phyloP scores from a whole-genome alignment of 2,329 filamentous ascomycete genomes.

The Colletotrichum orchidophilum region DNA sequence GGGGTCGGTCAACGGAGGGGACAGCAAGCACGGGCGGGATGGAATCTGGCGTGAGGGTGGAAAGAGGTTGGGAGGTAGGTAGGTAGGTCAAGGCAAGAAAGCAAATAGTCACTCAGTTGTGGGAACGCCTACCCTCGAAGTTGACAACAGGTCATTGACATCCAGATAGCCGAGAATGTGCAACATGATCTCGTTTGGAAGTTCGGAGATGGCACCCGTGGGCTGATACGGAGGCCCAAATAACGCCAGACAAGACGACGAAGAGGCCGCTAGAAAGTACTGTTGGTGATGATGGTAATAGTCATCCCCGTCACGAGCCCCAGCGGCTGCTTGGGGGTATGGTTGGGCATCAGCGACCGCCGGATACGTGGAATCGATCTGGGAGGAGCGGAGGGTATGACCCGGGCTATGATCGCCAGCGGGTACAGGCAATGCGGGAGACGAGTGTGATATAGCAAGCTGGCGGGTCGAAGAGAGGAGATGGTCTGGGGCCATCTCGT shows the following conservation, averaged over 20 bases:
- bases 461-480: constrained; percentile 46
- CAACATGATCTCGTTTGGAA: constrained; percentile 67
- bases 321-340: neutral
- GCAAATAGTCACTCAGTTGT: neutral
- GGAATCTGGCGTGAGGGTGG: neutral
- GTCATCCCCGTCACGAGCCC: neutral
- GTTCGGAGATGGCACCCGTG: constrained; percentile 35
- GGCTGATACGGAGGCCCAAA: constrained; percentile 3
- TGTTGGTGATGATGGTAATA: neutral
- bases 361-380: constrained; percentile 29
- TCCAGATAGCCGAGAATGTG: constrained; percentile 66
- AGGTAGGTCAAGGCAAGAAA: neutral
- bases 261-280: neutral
- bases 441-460: constrained; percentile 38
- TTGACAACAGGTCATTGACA: constrained; percentile 63
- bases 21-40: neutral
- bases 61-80: neutral
- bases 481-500: constrained; percentile 41
- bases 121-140: constrained; percentile 61
- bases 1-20: neutral
- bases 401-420: constrained; percentile 17
- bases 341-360: constrained; percentile 44
- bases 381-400: constrained; percentile 36
- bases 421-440: neutral
- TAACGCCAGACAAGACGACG: constrained; percentile 13